These are phyloP conservation scores for Neoascochyta sp. DNA, from an alignment of 2,329 filamentous ascomycete species.

Conservation along the genomic window DNA sequence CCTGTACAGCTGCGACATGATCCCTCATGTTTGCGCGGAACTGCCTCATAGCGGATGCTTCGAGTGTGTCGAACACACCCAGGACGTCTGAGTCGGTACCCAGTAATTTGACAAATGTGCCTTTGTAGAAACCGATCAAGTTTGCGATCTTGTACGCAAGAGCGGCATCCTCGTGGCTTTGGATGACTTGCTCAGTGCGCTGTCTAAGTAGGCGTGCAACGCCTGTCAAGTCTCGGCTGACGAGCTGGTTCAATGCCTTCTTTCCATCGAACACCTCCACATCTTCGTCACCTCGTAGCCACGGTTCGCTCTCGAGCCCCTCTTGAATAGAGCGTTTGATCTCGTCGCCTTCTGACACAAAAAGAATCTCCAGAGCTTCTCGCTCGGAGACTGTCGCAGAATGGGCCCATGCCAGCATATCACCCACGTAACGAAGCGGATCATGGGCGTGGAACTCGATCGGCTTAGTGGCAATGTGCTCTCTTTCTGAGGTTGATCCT, in stretches of 20 bases:
- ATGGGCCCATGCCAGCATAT: conserved; percentile 97
- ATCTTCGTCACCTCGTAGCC: conserved; percentile 59
- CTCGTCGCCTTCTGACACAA: conserved; percentile 85
- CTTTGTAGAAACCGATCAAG: conserved; percentile 80
- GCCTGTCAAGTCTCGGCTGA: conserved; percentile 78
- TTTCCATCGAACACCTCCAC: conserved; percentile 69
- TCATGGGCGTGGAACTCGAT: conserved; percentile 95
- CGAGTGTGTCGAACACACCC: conserved; percentile 63
- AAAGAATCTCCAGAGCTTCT: conserved; percentile 86
- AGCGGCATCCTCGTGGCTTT: conserved; percentile 86
- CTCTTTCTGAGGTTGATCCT: conserved; percentile 60
- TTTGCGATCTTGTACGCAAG: conserved; percentile 87
- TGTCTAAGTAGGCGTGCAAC: conserved; percentile 83
- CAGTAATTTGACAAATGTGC: conserved; percentile 78
- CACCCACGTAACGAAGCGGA: conserved; percentile 83
- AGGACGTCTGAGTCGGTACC: conserved; percentile 66
- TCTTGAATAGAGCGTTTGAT: conserved; percentile 78
- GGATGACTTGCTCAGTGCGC: conserved; percentile 84
- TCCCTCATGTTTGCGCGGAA: conserved; percentile 81
- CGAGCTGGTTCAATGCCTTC: conserved; percentile 77
- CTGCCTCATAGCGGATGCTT: conserved; percentile 73
- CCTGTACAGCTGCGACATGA: conserved; percentile 70
- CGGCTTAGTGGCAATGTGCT: conserved; percentile 64
- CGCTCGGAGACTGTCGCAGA: conserved; percentile 90
- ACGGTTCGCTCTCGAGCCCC: conserved; percentile 77